phyloP scores from a whole-genome alignment of 768 basidiomycete species.

The Tulasnella sp. region DNA sequence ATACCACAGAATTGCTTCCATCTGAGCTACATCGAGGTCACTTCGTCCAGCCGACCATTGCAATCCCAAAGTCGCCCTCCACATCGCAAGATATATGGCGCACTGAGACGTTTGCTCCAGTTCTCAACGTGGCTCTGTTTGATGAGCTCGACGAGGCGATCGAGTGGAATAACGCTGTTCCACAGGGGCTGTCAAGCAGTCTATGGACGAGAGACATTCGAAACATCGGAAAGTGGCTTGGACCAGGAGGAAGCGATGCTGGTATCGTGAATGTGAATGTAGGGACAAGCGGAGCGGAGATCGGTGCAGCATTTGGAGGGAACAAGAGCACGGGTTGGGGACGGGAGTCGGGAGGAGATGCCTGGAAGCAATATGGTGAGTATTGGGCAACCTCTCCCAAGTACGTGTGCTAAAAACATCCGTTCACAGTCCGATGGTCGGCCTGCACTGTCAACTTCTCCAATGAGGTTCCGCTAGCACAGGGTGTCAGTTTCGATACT shows the following conservation, averaged over 20 bases:
- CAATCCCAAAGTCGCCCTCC: conserved; percentile 52
- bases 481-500: conserved; percentile 78
- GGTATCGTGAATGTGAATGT: conserved; percentile 90
- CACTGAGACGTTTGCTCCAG: conserved; percentile 83
- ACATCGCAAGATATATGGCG: conserved; percentile 51
- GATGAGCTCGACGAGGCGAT: conserved; percentile 84
- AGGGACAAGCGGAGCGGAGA: conserved; percentile 66
- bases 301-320: conserved; percentile 87
- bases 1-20: conserved; percentile 36
- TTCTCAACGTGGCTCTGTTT: conserved; percentile 80
- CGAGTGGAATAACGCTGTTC: conserved; percentile 83
- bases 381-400: not conserved
- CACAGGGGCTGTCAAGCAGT: conserved; percentile 86
- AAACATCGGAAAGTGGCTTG: conserved; percentile 87
- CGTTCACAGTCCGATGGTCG: conserved; percentile 42
- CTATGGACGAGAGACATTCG: conserved; percentile 85
- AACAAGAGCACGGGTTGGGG: conserved; percentile 97
- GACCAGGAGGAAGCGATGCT: conserved; percentile 80
- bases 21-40: conserved; percentile 61
- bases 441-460: conserved; percentile 92
- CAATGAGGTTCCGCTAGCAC: conserved; percentile 81
- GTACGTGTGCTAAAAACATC: not conserved
- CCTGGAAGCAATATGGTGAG: conserved; percentile 98
- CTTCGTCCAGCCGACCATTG: conserved; percentile 85
- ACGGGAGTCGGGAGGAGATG: conserved; percentile 93